Percentiles rank a stretch among this genome's conserved stretches.
These are phyloP conservation scores for Chenopodium formosanum DNA, from an alignment of 148 eudicot species.

Conservation along the genomic window DNA sequence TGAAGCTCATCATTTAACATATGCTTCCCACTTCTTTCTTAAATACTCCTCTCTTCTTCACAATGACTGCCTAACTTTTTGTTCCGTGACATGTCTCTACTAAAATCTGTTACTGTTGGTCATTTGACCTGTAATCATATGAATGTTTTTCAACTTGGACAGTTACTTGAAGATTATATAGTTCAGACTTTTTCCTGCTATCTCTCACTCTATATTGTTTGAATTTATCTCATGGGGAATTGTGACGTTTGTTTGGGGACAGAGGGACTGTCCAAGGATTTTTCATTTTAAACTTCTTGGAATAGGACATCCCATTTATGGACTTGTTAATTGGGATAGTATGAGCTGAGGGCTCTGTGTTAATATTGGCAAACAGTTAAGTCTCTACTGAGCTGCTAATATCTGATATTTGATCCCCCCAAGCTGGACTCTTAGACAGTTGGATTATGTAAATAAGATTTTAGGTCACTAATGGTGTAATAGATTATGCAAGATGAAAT, in stretches of 20 bases:
- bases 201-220: neutral
- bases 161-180: neutral
- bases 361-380: neutral
- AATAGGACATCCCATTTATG: neutral
- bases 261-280: neutral
- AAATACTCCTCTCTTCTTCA: neutral
- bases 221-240: neutral
- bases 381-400: neutral
- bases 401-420: neutral
- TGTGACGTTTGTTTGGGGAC: neutral
- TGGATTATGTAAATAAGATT: neutral
- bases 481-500: neutral
- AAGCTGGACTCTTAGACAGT: constrained; percentile 7
- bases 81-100: neutral
- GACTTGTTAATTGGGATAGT: neutral
- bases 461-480: neutral
- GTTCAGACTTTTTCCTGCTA: neutral
- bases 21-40: neutral
- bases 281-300: neutral
- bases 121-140: no score
- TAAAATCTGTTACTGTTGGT: neutral
- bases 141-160: neutral
- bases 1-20: no score
- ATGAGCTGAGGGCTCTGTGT: neutral
- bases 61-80: neutral